Evolutionary conservation across 73 alveolate species (phyloP).

Genomic region (Blepharisma japonicum): DNA sequence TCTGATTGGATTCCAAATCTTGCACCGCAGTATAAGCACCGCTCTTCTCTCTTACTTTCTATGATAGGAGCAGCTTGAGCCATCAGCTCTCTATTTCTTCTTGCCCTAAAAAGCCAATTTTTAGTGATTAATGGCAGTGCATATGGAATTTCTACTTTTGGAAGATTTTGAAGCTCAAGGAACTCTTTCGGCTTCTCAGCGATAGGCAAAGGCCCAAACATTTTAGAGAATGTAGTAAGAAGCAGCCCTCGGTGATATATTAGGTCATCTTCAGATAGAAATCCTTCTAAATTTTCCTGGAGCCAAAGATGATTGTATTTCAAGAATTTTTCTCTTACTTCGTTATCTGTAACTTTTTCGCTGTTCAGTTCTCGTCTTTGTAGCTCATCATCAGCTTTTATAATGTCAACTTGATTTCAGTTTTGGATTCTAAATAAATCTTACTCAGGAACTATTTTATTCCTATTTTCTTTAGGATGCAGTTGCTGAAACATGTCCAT

Average conservation of each 20-base stretch:
- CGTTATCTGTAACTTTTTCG: conserved; percentile 62
- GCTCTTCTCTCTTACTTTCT: conserved; percentile 23
- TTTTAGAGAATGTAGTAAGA: conserved; percentile 57
- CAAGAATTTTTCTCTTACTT: conserved; percentile 67
- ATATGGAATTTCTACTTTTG: conserved; percentile 24
- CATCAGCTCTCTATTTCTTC: conserved; percentile 34
- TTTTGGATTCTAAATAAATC: conserved; percentile 31
- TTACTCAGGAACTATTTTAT: conserved; percentile 34
- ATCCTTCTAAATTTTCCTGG: conserved; percentile 60
- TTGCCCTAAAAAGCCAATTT: conserved; percentile 59
- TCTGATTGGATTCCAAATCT: conserved; percentile 45
- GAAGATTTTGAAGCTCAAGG: neutral
- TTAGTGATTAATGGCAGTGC: conserved; percentile 35
- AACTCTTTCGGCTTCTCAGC: neutral
- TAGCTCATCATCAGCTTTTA: conserved; percentile 63
- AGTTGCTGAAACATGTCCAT: neutral
- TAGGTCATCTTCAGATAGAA: conserved; percentile 72
- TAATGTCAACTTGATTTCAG: conserved; percentile 44
- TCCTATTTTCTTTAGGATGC: conserved; percentile 16
- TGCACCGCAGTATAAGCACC: conserved; percentile 49
- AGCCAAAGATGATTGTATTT: conserved; percentile 74
- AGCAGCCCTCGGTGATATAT: conserved; percentile 57
- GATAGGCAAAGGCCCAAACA: conserved; percentile 33
- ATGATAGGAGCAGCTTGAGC: conserved; percentile 38
- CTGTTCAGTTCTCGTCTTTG: conserved; percentile 61